Evolutionary conservation across 106 monocot genomes (phyloP).

Genomic region (Acanthochlamys bracteata): DNA sequence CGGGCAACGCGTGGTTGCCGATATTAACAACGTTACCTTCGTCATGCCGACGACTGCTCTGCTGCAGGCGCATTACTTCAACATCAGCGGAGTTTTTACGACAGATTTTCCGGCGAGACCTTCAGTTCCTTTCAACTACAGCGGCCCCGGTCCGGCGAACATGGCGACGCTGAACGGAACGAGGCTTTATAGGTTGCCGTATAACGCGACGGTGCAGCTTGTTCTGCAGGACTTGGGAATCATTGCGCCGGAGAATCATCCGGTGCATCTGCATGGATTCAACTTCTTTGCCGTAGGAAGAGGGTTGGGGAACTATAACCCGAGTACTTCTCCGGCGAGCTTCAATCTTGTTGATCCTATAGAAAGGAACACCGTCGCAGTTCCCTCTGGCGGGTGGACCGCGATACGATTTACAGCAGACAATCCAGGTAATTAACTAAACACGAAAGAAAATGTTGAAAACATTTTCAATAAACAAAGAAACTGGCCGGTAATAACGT

Average conservation of each 20-base stretch:
- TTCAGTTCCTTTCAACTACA: constrained; percentile 22
- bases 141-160: constrained; percentile 18
- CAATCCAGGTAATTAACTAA: constrained; percentile 9
- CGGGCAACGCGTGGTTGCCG: constrained; percentile 31
- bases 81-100: constrained; percentile 33
- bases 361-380: constrained; percentile 10
- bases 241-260: constrained; percentile 10
- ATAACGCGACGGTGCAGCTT: constrained; percentile 15
- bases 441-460: background rate
- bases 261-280: constrained; percentile 11
- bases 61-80: constrained; percentile 52
- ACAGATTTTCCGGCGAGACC: constrained; percentile 39
- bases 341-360: constrained; percentile 16
- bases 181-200: constrained; percentile 13
- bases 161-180: constrained; percentile 27
- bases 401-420: constrained; percentile 13
- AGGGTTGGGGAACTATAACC: constrained; percentile 13
- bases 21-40: constrained; percentile 53
- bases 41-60: constrained; percentile 49
- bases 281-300: constrained; percentile 16
- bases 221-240: constrained; percentile 8
- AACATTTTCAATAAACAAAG: too few relatives aligned
- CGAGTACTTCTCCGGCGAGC: background rate
- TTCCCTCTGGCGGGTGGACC: constrained; percentile 8
- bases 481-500: too few relatives aligned